phyloP scores from a whole-genome alignment of 2,329 filamentous ascomycete species.

The Penicillium sp. region DNA sequence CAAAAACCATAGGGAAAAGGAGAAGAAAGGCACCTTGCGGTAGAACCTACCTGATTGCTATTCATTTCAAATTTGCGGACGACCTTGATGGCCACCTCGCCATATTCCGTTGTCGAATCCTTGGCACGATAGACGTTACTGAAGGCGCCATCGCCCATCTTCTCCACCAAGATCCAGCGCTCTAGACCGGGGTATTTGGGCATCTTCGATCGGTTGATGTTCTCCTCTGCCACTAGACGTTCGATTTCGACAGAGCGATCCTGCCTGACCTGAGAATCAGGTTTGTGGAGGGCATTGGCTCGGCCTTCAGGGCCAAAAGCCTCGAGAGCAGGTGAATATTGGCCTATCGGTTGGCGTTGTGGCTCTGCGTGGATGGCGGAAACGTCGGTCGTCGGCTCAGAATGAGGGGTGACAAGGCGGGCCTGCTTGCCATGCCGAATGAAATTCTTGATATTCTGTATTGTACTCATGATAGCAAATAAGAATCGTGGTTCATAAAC shows the following conservation, averaged over 20 bases:
- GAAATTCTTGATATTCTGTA: conserved; percentile 97
- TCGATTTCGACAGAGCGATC: conserved; percentile 66
- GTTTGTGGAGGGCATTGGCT: conserved; percentile 65
- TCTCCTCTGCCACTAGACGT: conserved; percentile 87
- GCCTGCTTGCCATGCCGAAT: conserved; percentile 98
- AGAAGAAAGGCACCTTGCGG: conserved; percentile 30
- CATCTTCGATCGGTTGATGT: conserved; percentile 78
- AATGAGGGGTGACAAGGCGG: conserved; percentile 62
- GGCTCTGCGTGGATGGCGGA: conserved; percentile 64
- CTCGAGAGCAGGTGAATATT: conserved; percentile 55
- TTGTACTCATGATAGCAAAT: conserved; percentile 58
- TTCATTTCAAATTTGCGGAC: conserved; percentile 99
- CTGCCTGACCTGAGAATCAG: conserved; percentile 58
- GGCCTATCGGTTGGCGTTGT: conserved; percentile 52
- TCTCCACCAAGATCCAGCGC: conserved; percentile 81
- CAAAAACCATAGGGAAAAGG: conserved; percentile 25
- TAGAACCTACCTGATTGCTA: conserved; percentile 81
- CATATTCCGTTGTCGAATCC: conserved; percentile 68
- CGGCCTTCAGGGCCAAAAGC: conserved; percentile 57
- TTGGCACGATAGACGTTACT: conserved; percentile 94
- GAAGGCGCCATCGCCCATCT: conserved; percentile 99
- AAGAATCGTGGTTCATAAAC: conserved; percentile 9
- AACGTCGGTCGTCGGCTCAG: conserved; percentile 61
- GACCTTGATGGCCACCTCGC: conserved; percentile 94
- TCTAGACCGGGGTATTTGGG: conserved; percentile 82